phyloP scores from a whole-genome alignment of 176 grass and related monocot genomes.

The Puya raimondii region DNA sequence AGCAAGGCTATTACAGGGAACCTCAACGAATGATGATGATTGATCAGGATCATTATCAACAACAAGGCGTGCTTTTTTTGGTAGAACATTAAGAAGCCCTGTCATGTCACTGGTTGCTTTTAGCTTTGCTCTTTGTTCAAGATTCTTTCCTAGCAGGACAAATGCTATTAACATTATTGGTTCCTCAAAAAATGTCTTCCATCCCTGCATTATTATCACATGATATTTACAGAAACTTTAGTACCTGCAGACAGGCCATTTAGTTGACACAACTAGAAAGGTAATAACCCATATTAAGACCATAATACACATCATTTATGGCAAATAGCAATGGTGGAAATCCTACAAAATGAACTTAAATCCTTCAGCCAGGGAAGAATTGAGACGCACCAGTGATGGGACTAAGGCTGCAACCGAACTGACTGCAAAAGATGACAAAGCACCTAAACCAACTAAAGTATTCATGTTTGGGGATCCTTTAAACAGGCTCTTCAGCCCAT shows the following conservation, averaged over 20 bases:
- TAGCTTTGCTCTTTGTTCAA: slow-evolving; percentile 88
- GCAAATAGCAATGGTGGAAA: neutral
- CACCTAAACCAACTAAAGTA: slow-evolving; percentile 90
- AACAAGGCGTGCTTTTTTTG: slow-evolving; percentile 76
- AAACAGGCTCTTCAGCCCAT: slow-evolving; percentile 68
- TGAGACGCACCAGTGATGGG: slow-evolving; percentile 68
- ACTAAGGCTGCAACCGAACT: slow-evolving; percentile 74
- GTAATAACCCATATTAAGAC: neutral
- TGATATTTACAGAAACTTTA: slow-evolving; percentile 18
- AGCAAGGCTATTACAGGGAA: slow-evolving; percentile 74
- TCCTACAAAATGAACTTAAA: neutral
- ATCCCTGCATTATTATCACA: slow-evolving; percentile 57
- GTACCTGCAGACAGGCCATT: neutral
- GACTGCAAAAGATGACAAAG: slow-evolving; percentile 86
- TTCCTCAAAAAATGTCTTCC: slow-evolving; percentile 99
- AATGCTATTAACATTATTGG: slow-evolving; percentile 99
- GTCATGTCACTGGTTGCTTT: slow-evolving; percentile 99
- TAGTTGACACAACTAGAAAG: neutral
- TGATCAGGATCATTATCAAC: slow-evolving; percentile 53
- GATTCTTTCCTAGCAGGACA: slow-evolving; percentile 91
- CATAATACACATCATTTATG: neutral
- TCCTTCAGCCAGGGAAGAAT: neutral
- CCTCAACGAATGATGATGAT: slow-evolving; percentile 63
- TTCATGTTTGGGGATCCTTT: slow-evolving; percentile 93
- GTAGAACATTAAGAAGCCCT: slow-evolving; percentile 84